Evolutionary conservation across 1,284 basidiomycete genomes (phyloP).

Genomic region (Papiliotrema flavescens): DNA sequence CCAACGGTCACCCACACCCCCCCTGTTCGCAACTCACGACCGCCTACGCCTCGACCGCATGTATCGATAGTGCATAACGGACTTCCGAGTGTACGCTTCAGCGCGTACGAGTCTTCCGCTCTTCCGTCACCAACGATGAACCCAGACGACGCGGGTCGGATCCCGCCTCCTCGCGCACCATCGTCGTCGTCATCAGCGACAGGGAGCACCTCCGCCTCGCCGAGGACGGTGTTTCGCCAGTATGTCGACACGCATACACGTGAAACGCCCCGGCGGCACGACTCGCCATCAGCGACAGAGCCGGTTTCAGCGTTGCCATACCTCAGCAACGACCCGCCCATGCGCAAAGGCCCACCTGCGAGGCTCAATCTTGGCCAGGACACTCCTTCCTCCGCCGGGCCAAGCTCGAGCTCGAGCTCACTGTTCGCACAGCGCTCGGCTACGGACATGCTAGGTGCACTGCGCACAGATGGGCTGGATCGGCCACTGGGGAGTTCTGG

Average conservation of each 20-base stretch:
- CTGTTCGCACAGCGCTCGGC: no score
- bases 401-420: no score
- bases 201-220: not conserved
- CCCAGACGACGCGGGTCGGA: not conserved
- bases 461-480: not conserved
- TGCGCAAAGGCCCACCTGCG: not conserved
- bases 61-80: no score
- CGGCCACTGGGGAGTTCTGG: not conserved
- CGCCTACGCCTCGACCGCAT: no score
- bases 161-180: conserved; percentile 1
- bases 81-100: no score
- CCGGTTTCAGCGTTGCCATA: conserved; percentile 2
- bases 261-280: not conserved
- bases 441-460: not conserved
- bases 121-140: not conserved
- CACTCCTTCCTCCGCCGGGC: no score
- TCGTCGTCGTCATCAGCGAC: not conserved
- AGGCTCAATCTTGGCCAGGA: not conserved
- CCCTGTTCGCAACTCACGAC: no score
- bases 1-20: no score
- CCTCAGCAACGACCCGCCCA: not conserved
- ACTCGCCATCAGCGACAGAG: not conserved
- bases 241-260: no score
- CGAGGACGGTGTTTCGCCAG: no score
- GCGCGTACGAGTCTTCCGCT: no score